These are phyloP conservation scores for Penicillium herquei DNA, from an alignment of 495 filamentous ascomycete genomes.

Conservation along the genomic window DNA sequence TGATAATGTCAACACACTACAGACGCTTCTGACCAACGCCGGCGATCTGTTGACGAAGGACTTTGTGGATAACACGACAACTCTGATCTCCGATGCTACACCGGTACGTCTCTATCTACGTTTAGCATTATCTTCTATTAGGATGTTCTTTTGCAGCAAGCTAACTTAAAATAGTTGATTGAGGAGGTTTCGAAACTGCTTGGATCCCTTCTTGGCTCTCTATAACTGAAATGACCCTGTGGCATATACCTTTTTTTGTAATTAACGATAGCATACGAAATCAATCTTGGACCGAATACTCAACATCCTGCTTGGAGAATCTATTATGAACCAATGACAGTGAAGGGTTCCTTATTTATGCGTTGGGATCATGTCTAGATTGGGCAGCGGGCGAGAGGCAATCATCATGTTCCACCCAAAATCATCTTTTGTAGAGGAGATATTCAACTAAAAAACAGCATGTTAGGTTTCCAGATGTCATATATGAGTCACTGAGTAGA, in stretches of 20 bases:
- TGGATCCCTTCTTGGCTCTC: constrained; percentile 27
- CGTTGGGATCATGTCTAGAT: too few relatives aligned
- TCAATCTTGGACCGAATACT: background rate
- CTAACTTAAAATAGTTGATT: constrained; percentile 22
- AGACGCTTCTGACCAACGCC: constrained; percentile 33
- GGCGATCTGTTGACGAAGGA: constrained; percentile 29
- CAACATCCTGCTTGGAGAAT: too few relatives aligned
- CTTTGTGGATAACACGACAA: constrained; percentile 46
- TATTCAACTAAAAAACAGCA: too few relatives aligned
- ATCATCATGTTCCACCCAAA: too few relatives aligned
- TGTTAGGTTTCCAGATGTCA: too few relatives aligned
- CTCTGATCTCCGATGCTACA: constrained; percentile 50
- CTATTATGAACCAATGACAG: too few relatives aligned
- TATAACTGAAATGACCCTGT: constrained; percentile 7
- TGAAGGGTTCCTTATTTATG: too few relatives aligned
- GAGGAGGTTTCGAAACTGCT: constrained; percentile 34
- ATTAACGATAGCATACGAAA: constrained; percentile 8
- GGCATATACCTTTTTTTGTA: background rate
- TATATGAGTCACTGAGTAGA: too few relatives aligned
- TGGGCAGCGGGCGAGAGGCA: too few relatives aligned
- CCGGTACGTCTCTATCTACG: constrained; percentile 39
- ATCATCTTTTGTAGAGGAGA: too few relatives aligned
- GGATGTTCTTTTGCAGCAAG: too few relatives aligned
- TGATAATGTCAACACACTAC: constrained; percentile 31
- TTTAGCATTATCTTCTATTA: background rate